Evolutionary conservation across 306 rosid genomes (phyloP).

Genomic region (Casuarina cunninghamiana): DNA sequence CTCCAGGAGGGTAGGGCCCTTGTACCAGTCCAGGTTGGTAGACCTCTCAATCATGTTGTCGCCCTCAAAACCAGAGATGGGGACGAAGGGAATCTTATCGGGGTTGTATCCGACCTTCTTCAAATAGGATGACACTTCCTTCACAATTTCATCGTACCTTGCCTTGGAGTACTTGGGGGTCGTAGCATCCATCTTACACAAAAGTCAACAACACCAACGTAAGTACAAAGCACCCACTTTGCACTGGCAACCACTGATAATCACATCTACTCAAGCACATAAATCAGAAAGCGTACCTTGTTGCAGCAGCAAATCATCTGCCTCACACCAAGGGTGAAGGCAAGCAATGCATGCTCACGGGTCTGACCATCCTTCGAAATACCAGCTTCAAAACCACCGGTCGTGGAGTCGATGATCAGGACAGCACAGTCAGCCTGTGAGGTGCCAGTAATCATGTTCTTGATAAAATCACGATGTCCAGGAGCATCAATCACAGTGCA

Average conservation of each 20-base stretch:
- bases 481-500: slow-evolving; percentile 51
- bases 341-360: slow-evolving; percentile 47
- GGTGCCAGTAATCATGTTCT: slow-evolving; percentile 49
- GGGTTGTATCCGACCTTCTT: slow-evolving; percentile 40
- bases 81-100: slow-evolving; percentile 32
- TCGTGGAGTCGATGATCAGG: slow-evolving; percentile 43
- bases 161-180: slow-evolving; percentile 42
- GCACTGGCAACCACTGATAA: background rate
- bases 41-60: slow-evolving; percentile 43
- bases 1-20: slow-evolving; percentile 40
- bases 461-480: slow-evolving; percentile 42
- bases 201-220: background rate
- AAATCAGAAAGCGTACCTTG: slow-evolving; percentile 16
- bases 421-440: slow-evolving; percentile 45
- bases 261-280: background rate
- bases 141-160: slow-evolving; percentile 36
- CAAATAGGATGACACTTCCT: slow-evolving; percentile 35
- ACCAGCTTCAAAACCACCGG: slow-evolving; percentile 48
- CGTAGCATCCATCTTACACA: slow-evolving; percentile 40
- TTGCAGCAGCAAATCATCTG: slow-evolving; percentile 47
- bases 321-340: slow-evolving; percentile 48
- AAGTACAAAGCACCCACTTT: background rate
- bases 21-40: slow-evolving; percentile 40
- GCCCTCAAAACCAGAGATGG: slow-evolving; percentile 44
- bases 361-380: slow-evolving; percentile 49